Percentiles rank a stretch among this genome's conserved stretches.
These are phyloP conservation scores for Triticum aestivum DNA, from an alignment of 176 grass and related monocot species.

Conservation along the genomic window IWGSC_CS_RefSeq_v2.1 NC_057806.1:568559169-568559668, in stretches of 20 bases:
- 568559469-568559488: constrained; percentile 2
- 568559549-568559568: constrained; percentile 42
- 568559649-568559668: constrained; percentile 8
- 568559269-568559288: constrained; percentile 95
- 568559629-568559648: not conserved
- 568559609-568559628: not conserved
- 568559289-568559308: constrained; percentile 93
- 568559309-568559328: constrained; percentile 95
- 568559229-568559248: constrained; percentile 73
- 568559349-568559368: constrained; percentile 18
- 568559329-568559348: constrained; percentile 89
- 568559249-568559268: constrained; percentile 99
- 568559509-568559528: constrained; percentile 30
- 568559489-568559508: not conserved
- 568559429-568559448: constrained; percentile 20
- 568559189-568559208: constrained; percentile 93
- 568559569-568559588: constrained; percentile 8
- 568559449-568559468: constrained; percentile 9
- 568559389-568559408: constrained; percentile 27
- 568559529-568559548: not conserved
- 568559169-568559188: constrained; percentile 88
- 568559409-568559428: constrained; percentile 16
- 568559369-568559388: constrained; percentile 19
- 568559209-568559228: constrained; percentile 86
- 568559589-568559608: not conserved